Evolutionary conservation across 345 rosid species (phyloP), one percentile per base, ranked within the genome.

Genomic region (Rhodamnia rubescens): DNA sequence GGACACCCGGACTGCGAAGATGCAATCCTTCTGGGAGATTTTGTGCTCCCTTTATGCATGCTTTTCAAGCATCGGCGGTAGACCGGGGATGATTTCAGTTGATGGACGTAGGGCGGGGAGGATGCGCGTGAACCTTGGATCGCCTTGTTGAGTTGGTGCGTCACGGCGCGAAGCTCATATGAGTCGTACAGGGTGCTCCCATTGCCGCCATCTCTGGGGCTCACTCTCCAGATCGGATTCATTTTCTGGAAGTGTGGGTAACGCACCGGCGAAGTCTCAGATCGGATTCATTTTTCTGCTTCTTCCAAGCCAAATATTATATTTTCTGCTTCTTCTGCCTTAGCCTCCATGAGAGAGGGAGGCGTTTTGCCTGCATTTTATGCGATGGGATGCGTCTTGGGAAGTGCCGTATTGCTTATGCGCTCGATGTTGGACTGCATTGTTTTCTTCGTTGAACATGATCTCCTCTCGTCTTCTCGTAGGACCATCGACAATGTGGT

Each of bases 101-200:
- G 59, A 64, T 53, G 64, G 61, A 55, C 40, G 61, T 83, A 58
- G 49, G 88, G 69, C 3, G 85, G 90, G 1, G 91, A 90, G 7
- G 91, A 87, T 24, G 82, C 20, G 2, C 51, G 75, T 0, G 91
- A 59, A 57, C 61, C 85, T 11, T 80, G 89, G 82, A 92, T 89
- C 32, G 88, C 95, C 87, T 83, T 89, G 91, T 90, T 91, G 84
- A 94, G 89, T 61, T 92, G 93, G 50, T 26, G 81, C 11, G 89
- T 88, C 69, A 93, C 83, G 0, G 92, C 91, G 49, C 69, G 84
- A 85, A 92, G 90, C 87, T 92, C 96, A 2, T 53, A 90, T 0
- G 92, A 90, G 89, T 92, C 92, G 22, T 87, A 92, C 69, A 93
- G 89, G 58, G 85, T 87, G 90, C 95, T 69, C 87, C 58, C 87